Conservation (phyloP, 202 grass and related monocot genomes). For the Setaria viridis region DNA sequence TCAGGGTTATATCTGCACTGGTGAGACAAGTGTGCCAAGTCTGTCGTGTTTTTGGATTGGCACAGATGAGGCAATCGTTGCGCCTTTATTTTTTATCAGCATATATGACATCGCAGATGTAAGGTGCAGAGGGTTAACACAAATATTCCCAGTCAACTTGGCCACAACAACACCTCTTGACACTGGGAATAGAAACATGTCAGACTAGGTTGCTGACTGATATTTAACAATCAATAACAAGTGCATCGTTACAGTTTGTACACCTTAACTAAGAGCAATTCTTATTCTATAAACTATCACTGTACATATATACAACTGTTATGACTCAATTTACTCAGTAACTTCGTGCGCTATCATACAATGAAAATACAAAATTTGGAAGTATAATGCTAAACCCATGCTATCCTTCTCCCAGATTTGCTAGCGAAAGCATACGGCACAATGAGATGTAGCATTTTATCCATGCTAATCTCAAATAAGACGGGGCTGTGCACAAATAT, state of each 20-base stretch:
- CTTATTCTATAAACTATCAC: conserved; percentile 58
- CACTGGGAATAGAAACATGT: conserved; percentile 15
- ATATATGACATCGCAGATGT: not conserved
- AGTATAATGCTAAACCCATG: conserved; percentile 25
- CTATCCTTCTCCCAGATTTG: conserved; percentile 66
- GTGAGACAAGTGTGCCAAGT: no score
- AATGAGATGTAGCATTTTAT: conserved; percentile 63
- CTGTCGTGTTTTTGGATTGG: not conserved
- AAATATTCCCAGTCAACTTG: not conserved
- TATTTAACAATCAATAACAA: conserved; percentile 9
- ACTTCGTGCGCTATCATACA: conserved; percentile 49
- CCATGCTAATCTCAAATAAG: conserved; percentile 62
- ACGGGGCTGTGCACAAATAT: conserved; percentile 6
- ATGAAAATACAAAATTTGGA: conserved; percentile 46
- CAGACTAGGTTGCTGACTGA: conserved; percentile 25
- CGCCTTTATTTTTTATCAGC: not conserved
- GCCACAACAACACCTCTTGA: not conserved
- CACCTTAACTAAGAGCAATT: conserved; percentile 38
- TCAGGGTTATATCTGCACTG: no score
- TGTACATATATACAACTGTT: conserved; percentile 64
- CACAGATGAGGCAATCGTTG: not conserved
- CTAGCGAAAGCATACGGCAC: conserved; percentile 55
- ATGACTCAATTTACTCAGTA: conserved; percentile 44
- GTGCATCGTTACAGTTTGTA: conserved; percentile 2
- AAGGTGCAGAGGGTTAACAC: not conserved